These are phyloP conservation scores for Suhomyces kunorum DNA, from an alignment of 1,139 yeast genomes.

Conservation along the genomic window DNA sequence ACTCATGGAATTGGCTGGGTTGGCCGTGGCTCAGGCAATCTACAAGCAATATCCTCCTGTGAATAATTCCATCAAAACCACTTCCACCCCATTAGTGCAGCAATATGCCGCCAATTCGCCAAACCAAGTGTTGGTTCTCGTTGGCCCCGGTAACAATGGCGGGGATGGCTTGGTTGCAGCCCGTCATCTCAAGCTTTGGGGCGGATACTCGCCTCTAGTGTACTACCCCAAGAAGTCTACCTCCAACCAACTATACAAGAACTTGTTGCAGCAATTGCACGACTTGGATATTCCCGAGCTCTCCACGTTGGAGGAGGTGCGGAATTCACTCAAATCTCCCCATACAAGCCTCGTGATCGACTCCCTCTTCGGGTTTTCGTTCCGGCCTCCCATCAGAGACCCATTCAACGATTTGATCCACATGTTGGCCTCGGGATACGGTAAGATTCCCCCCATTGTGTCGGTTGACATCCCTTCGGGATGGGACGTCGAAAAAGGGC, in stretches of 20 bases:
- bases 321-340: slow-evolving; percentile 24
- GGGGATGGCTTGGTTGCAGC: slow-evolving; percentile 98
- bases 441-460: slow-evolving; percentile 55
- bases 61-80: slow-evolving; percentile 1
- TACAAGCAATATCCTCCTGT: slow-evolving; percentile 63
- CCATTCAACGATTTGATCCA: slow-evolving; percentile 69
- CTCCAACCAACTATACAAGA: slow-evolving; percentile 43
- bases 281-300: slow-evolving; percentile 53
- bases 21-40: slow-evolving; percentile 89
- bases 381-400: slow-evolving; percentile 80
- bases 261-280: slow-evolving; percentile 59
- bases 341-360: slow-evolving; percentile 56
- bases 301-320: slow-evolving; percentile 37
- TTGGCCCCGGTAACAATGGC: slow-evolving; percentile 96
- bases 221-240: slow-evolving; percentile 64
- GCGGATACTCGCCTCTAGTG: slow-evolving; percentile 65
- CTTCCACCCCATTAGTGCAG: slow-evolving; percentile 23
- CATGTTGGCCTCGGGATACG: slow-evolving; percentile 38
- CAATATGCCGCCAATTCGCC: slow-evolving; percentile 1
- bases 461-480: slow-evolving; percentile 94
- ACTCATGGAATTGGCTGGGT: slow-evolving; percentile 94
- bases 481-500: slow-evolving; percentile 95
- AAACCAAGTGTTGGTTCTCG: slow-evolving; percentile 59
- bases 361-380: slow-evolving; percentile 90
- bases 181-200: slow-evolving; percentile 80